phyloP scores from a whole-genome alignment of 306 rosid genomes.

The Ammopiptanthus mongolicus region DNA sequence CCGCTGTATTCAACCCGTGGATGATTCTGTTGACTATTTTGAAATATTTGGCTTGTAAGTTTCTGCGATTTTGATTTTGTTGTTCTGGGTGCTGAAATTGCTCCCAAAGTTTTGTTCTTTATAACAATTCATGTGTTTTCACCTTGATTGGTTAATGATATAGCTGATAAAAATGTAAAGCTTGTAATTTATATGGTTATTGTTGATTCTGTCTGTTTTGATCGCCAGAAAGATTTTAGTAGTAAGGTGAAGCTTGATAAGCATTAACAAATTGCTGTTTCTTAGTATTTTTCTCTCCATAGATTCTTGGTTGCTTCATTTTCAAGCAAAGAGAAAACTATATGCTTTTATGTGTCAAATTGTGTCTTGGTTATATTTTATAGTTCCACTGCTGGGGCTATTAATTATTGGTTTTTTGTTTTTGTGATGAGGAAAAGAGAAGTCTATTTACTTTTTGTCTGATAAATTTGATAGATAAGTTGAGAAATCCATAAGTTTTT shows the following conservation, averaged over 20 bases:
- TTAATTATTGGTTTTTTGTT: neutral
- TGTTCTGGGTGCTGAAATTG: constrained; percentile 7
- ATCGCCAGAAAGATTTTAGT: neutral
- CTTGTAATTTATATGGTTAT: neutral
- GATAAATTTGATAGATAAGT: constrained; percentile 1
- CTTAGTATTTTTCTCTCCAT: too few species aligned
- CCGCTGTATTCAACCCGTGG: constrained; percentile 69
- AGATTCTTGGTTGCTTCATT: neutral
- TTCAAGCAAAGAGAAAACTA: neutral
- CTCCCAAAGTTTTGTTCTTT: constrained; percentile 6
- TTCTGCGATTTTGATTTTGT: neutral
- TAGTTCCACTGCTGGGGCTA: neutral
- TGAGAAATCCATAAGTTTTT: neutral
- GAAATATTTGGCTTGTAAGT: constrained; percentile 75
- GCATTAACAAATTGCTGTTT: neutral
- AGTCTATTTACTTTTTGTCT: neutral
- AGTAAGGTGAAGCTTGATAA: neutral
- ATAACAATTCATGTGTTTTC: neutral
- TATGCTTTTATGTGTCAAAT: neutral
- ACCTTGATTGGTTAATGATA: neutral
- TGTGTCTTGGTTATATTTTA: neutral
- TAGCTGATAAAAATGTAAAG: too few species aligned
- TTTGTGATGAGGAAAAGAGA: neutral
- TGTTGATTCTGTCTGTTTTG: neutral
- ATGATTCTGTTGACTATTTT: constrained; percentile 66